A percentile compares a stretch with the other conserved stretches of the same genome.
phyloP scores from a whole-genome alignment of 2,329 filamentous ascomycete genomes.

The Anthostomella pinea region DNA sequence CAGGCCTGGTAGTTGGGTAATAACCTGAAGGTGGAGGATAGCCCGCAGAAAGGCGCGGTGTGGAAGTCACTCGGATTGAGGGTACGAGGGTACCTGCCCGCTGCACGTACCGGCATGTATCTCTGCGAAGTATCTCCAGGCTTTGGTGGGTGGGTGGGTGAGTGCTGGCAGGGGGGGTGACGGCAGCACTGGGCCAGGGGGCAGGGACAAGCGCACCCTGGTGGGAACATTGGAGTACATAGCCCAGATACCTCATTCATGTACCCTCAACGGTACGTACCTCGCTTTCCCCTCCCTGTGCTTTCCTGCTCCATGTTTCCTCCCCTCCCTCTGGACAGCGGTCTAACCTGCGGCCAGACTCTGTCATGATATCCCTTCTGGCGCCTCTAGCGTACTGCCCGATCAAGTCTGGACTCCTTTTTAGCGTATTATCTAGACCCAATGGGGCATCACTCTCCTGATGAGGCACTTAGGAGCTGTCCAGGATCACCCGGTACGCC shows the following conservation, averaged over 20 bases:
- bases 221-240: background rate
- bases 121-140: slow-evolving; percentile 12
- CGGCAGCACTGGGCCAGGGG: too few relatives aligned
- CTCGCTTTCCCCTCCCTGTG: slow-evolving; percentile 1
- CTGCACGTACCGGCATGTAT: slow-evolving; percentile 17
- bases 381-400: slow-evolving; percentile 14
- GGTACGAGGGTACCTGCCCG: slow-evolving; percentile 17
- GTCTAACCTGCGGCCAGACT: slow-evolving; percentile 19
- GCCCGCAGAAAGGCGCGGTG: slow-evolving; percentile 31
- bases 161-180: too few relatives aligned
- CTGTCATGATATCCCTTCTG: slow-evolving; percentile 20
- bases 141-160: slow-evolving; percentile 1
- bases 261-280: background rate
- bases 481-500: slow-evolving; percentile 18
- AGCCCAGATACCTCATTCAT: background rate
- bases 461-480: slow-evolving; percentile 26
- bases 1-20: slow-evolving; percentile 21
- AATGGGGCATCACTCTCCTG: slow-evolving; percentile 23
- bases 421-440: slow-evolving; percentile 19
- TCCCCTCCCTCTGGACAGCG: too few relatives aligned
- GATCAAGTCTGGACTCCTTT: slow-evolving; percentile 4
- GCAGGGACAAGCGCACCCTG: too few relatives aligned
- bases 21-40: slow-evolving; percentile 21
- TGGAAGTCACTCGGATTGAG: slow-evolving; percentile 18
- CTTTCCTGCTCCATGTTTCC: slow-evolving; percentile 11